Evolutionary conservation across 202 grass and related monocot species (phyloP), one percentile per base, ranked within the genome.

Genomic region (Panicum hallii): DNA sequence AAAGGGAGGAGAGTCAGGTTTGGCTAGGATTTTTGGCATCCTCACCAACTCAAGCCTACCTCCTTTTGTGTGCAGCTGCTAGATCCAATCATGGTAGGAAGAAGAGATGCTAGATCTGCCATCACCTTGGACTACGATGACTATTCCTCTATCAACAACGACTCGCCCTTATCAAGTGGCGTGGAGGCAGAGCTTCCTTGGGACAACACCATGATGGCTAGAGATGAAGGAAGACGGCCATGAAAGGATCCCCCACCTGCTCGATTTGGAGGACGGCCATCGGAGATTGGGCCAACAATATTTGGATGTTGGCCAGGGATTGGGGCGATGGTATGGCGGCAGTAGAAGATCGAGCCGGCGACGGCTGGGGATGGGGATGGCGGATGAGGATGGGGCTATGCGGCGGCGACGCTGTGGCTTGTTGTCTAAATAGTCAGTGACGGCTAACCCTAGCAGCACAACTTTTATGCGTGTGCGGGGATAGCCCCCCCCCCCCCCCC

Each of bases 261-360:
- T 62, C 4, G 23, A 62, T 62, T 62, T 30, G 22, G 58, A 62
- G 58, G 58, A 9, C 9, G 15, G 15, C 8, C 1, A 16, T 5
- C 0, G 19, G 20, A 6, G 55, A 57, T 57, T 57, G 20, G 55
- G 20, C 7, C 19, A 20, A n/a, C 7, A 5, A 56, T 20, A 56
- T 20, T 54, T 20, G 7, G 53, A 9, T 20, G 16, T 19, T 8
- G 55, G 20, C 7, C 3, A 0, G 20, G 8, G 20, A 7, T 62
- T 0, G 1, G 5, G 11, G 4, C 11, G 23, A 28, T 1, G 23
- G 11, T 62, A 4, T 4, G 11, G 0, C 1, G 0, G n/a, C 1
- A 1, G 22, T 61, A 61, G 57, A 7, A 58, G 55, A 23, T 58
- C 20, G 20, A 7, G 17, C 53, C 6, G n/a, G 1, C 4, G 17